These are phyloP conservation scores for Kockovaella imperatae DNA, from an alignment of 768 basidiomycete genomes.

Conservation along the genomic window DNA sequence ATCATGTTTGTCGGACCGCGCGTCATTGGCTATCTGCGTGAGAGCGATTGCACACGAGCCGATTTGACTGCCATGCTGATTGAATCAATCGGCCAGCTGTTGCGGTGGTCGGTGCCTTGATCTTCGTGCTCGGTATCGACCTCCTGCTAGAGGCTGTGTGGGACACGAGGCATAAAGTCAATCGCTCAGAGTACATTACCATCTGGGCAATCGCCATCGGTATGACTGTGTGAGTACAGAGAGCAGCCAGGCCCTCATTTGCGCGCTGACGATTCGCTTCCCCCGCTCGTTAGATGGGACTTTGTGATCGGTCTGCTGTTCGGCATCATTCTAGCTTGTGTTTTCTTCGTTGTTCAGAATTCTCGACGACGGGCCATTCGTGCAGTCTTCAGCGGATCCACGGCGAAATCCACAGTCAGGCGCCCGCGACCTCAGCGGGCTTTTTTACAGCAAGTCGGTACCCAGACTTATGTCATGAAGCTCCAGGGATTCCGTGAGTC, in stretches of 20 bases:
- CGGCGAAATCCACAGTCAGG: conserved; percentile 82
- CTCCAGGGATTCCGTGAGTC: conserved; percentile 60
- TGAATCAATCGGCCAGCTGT: conserved; percentile 54
- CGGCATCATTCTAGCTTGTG: conserved; percentile 84
- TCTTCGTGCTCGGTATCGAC: conserved; percentile 89
- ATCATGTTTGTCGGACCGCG: conserved; percentile 76
- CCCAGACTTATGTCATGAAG: conserved; percentile 78
- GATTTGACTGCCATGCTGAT: background rate
- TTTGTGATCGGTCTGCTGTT: conserved; percentile 89
- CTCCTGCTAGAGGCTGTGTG: conserved; percentile 91
- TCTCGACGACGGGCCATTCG: conserved; percentile 79
- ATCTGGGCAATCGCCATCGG: conserved; percentile 52
- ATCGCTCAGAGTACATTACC: conserved; percentile 53
- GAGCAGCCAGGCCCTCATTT: too few relatives aligned
- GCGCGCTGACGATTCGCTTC: background rate
- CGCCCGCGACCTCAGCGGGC: conserved; percentile 77
- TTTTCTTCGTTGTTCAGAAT: conserved; percentile 96
- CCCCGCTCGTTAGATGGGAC: conserved; percentile 50
- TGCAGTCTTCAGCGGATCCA: conserved; percentile 69
- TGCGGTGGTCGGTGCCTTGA: conserved; percentile 81
- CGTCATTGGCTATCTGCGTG: conserved; percentile 86
- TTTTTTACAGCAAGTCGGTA: conserved; percentile 86
- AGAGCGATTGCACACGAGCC: conserved; percentile 39
- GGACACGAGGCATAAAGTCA: conserved; percentile 87
- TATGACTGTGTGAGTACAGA: conserved; percentile 60